Evolutionary conservation across 2,329 filamentous ascomycete genomes (phyloP), one percentile per base, ranked within the genome.

Genomic region (Diplodia sapinea): DNA sequence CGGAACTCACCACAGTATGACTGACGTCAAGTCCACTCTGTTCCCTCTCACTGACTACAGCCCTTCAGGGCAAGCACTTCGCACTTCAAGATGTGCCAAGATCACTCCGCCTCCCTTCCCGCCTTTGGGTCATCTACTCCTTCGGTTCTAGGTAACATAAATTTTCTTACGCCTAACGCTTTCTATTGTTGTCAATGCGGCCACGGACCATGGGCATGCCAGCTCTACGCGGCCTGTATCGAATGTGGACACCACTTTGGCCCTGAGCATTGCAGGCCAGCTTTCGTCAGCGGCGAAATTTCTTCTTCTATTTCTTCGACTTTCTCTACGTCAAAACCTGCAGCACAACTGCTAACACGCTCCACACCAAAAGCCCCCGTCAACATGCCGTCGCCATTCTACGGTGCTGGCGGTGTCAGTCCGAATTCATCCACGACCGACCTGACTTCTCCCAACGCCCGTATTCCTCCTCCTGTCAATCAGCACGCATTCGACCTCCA

Each of bases 151-250:
- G 62, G 62, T 65, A 65, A 51, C 20, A 38, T 29, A 54, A 43
- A 17, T 54, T 55, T 54, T 29, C 62, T 55, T 20, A 29, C 54
- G 23, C 50, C 62, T 47, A 47, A 55, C 31, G 62, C 50, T 38
- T 65, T 55, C 36, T 65, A 55, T 55, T 66, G 64, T 20, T 66
- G 64, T n/a, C 23, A 51, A 17, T 66, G 64, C 26, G 52, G 52
- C 3, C 52, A 57, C 8, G 52, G 52, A 12, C 64, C 64, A 5
- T 57, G n/a, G 36, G 8, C 20, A 7, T 56, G 51, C 9, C 26
- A n/a, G 40, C 52, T 66, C 6, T 66, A 66, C 29, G 12, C 43
- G 2, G 29, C 51, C 20, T 66, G 64, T 13, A 50, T 50, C 17
- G n/a, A 57, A 11, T 57, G 64, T n/a, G 64, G 52, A 26, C 64